Evolutionary conservation across 495 filamentous ascomycete species (phyloP), one percentile per base, ranked within the genome.

Genomic region (Articulospora tetracladia): DNA sequence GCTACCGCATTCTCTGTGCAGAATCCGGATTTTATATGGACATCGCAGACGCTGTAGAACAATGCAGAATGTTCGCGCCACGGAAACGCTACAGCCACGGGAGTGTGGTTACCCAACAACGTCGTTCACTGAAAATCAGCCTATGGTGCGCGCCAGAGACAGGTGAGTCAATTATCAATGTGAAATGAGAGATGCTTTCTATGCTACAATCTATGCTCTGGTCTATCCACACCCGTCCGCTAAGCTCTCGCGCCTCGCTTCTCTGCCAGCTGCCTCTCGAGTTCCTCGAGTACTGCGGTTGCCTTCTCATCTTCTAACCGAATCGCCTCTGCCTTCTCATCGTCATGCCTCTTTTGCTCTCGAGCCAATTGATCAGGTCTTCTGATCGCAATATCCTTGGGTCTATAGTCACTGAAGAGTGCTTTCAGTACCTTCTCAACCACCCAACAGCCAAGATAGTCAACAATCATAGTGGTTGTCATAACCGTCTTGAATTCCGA

Each of bases 361-460:
- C 83, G 77, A 73, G 86, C 78, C n/a, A 96, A 74, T 78, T 99
- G 94, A 70, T 98, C 94, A 17, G 86, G 83, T 49, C 94, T 77
- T 63, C 94, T 83, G 23, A 86, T 74, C 15, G 94, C 95, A 68
- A 99, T 97, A 70, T 98, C 95, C 72, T 96, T 93, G 4, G 94
- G 93, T 57, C 83, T 85, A 76, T 89, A 96, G 71, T 99, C 94
- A 69, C 90, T 95, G 71, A 97, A 99, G 20, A 88, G 64, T 28
- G 68, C 70, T 82, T 99, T 98, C 60, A 99, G 77, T 1, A 85
- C 86, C 63, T 92, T 86, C 78, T 99, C 94, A 61, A 98, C 86
- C 22, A 90, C 49, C 78, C 86, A 99, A 77, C 95, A 98, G 12
- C 86, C 92, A 19, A 76, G 83, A 67, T 92, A 99, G 73, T 99